Evolutionary conservation across 2,329 filamentous ascomycete species (phyloP), one percentile per base, ranked within the genome.

Genomic region (Alternaria sp.): DNA sequence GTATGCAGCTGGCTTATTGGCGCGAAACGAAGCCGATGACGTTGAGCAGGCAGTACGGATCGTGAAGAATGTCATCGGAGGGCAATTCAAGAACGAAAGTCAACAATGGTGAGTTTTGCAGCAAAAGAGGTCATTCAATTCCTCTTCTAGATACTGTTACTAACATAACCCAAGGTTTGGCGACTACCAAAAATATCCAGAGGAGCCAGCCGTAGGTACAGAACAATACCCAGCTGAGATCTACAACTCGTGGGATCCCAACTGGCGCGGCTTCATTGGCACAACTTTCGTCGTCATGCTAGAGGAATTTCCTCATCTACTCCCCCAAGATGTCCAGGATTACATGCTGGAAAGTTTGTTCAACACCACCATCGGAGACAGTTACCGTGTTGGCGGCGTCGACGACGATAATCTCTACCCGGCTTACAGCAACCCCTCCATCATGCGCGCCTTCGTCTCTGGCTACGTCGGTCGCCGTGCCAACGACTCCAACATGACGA

Each of bases 261-360:
- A 89, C 62, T 89, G 87, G 87, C 80, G 87, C 51, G 87, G 87
- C 0, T 89, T 89, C 57, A 81, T 89, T 34, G 86, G 86, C 12
- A 88, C 86, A 0, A 83, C 85, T 0, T 81, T 89, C 14, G 83
- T 89, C 26, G 77, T 89, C 41, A 83, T 83, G 26, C 78, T 88
- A 22, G 87, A 89, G 68, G 87, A 89, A 63, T 89, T 86, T 54
- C 72, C 80, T 0, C 71, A 83, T 57, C 77, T 88, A 1, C 70
- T 85, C 7, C 76, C 79, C 0, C 61, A 74, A 7, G 68, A 79
- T 8, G 67, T 81, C 0, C 74, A 80, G 16, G 54, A 69, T 0
- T 77, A 84, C 16, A 85, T 89, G 56, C 71, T 87, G 0, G 79
- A 84, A 41, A 86, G 83, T 20, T 73, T 90, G 4, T 78, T 82